Evolutionary conservation across 306 rosid genomes (phyloP).

Genomic region (Prunus dulcis): DNA sequence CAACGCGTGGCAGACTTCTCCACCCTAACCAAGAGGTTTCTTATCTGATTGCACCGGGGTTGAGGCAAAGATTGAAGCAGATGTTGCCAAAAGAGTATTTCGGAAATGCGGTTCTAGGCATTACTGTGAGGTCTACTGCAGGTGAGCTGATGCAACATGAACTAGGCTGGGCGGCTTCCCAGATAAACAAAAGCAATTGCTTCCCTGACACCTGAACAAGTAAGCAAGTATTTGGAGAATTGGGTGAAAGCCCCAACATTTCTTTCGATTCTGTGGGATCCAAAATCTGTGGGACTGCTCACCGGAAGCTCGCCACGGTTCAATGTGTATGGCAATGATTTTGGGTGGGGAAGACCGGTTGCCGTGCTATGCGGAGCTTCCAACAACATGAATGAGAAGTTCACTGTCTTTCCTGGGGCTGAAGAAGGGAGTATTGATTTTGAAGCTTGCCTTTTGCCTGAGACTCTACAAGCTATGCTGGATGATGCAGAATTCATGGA

Average conservation of each 20-base stretch:
- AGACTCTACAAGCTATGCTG: background rate
- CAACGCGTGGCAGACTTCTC: background rate
- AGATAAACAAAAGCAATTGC: conserved; percentile 30
- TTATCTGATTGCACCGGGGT: background rate
- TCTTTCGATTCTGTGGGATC: background rate
- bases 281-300: background rate
- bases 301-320: conserved; percentile 40
- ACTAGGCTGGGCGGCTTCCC: conserved; percentile 27
- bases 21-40: conserved; percentile 1
- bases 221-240: conserved; percentile 2
- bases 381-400: background rate
- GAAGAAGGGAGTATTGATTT: conserved; percentile 8
- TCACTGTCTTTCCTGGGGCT: background rate
- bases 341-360: conserved; percentile 16
- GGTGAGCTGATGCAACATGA: conserved; percentile 25
- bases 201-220: conserved; percentile 8
- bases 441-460: background rate
- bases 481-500: background rate
- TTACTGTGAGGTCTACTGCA: conserved; percentile 3
- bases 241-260: conserved; percentile 28
- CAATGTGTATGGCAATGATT: conserved; percentile 33
- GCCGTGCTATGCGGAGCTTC: background rate
- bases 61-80: conserved; percentile 20
- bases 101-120: conserved; percentile 10
- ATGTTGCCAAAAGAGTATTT: conserved; percentile 26